A percentile compares a stretch with the other conserved stretches of the same genome.
Evolutionary conservation across 768 basidiomycete genomes (phyloP).

Genomic region (Neoboletus brunneissimus): DNA sequence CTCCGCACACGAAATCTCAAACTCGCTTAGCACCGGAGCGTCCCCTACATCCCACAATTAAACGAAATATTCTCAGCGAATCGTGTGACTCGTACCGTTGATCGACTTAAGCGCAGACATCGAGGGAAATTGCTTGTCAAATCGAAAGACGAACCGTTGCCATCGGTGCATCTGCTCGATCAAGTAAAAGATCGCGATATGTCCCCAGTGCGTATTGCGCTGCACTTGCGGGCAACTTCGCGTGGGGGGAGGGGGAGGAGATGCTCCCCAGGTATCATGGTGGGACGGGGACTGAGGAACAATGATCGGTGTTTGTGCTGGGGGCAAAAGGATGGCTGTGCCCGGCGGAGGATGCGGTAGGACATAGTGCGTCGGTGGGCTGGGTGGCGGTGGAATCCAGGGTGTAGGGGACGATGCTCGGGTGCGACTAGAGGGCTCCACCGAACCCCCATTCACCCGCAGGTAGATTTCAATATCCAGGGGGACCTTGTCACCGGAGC

Average conservation of each 20-base stretch:
- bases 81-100: constrained; percentile 46
- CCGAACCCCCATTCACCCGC: constrained; percentile 42
- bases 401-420: constrained; percentile 31
- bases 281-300: constrained; percentile 44
- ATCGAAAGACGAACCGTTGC: constrained; percentile 78
- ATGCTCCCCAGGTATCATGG: constrained; percentile 40
- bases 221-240: constrained; percentile 33
- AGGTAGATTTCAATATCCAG: constrained; percentile 81
- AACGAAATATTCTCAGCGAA: not conserved
- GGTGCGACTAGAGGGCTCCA: constrained; percentile 20
- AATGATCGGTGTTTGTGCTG: constrained; percentile 43
- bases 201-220: constrained; percentile 70
- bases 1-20: constrained; percentile 74
- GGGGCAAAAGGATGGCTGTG: constrained; percentile 32
- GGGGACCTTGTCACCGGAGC: constrained; percentile 65
- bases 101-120: constrained; percentile 72
- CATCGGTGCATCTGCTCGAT: constrained; percentile 80
- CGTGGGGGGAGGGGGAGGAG: constrained; percentile 27
- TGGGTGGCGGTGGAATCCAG: constrained; percentile 31
- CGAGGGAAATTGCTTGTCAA: constrained; percentile 73
- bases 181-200: constrained; percentile 76
- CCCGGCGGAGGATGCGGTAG: constrained; percentile 29
- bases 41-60: constrained; percentile 44
- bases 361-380: constrained; percentile 41
- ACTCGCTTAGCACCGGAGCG: constrained; percentile 71